phyloP scores from a whole-genome alignment of 2,329 filamentous ascomycete species.

The Xylaria sp. region DNA sequence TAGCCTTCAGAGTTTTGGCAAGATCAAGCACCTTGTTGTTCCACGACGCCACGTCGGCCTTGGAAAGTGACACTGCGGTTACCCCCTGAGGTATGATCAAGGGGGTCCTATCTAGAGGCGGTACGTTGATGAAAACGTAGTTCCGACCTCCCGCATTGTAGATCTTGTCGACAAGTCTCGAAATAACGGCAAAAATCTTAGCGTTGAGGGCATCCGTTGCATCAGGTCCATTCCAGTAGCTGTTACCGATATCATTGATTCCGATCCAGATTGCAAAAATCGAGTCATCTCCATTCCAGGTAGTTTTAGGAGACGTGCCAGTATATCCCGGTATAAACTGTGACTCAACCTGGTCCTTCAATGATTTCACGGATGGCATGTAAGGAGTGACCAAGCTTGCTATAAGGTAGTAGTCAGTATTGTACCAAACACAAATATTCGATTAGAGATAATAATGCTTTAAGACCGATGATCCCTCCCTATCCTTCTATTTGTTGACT shows the following conservation, averaged over 20 bases:
- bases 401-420: constrained; percentile 9
- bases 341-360: constrained; percentile 56
- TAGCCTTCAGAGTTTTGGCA: constrained; percentile 47
- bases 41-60: constrained; percentile 55
- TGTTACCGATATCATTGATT: constrained; percentile 61
- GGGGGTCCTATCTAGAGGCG: constrained; percentile 61
- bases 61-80: constrained; percentile 43
- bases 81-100: constrained; percentile 49
- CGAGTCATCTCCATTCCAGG: constrained; percentile 46
- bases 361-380: constrained; percentile 50
- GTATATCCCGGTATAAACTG: constrained; percentile 50
- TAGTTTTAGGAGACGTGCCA: constrained; percentile 41
- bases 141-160: constrained; percentile 60
- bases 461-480: not conserved
- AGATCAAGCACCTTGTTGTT: constrained; percentile 53
- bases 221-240: constrained; percentile 44
- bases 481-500: not conserved
- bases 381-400: constrained; percentile 56
- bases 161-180: constrained; percentile 50
- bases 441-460: too few species aligned
- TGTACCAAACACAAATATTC: not conserved
- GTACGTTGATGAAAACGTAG: constrained; percentile 65
- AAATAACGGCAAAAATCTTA: constrained; percentile 51
- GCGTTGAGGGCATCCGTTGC: constrained; percentile 44
- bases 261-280: constrained; percentile 59